Base-by-base conservation (phyloP, 2,329 filamentous ascomycete species). In the Exophiala sp. region DNA sequence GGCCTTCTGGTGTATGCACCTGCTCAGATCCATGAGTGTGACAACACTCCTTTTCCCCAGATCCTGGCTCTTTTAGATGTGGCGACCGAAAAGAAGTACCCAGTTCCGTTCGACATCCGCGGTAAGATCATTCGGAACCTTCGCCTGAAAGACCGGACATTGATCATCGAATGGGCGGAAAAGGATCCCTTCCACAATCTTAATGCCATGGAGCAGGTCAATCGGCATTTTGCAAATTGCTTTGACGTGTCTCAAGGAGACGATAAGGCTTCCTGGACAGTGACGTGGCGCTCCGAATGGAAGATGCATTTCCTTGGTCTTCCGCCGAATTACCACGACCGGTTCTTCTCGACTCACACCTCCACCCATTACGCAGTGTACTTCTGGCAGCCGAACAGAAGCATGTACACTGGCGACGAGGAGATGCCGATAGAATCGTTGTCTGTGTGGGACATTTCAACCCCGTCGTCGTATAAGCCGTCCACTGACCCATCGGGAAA, bases 111-210 rank as follows among this genome's bases (percentile, higher is more conserved):
- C 54, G 66, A 75, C 29, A 66, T 70, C 3, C 52, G 61, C 1
- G 68, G 67, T 6, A 80, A 74, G 56, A 70, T 77, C 27, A 66
- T 83, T 21, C 70, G 80, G 10, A 72, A 80, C 10, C 63, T 81
- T 2, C 72, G 80, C 11, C 66, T 83, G 2, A 71, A 73, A 24
- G 66, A 74, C 27, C 68, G 69, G 1, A 67, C 81, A n/a, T 66
- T 85, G n/a, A 60, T 83, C 14, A 66, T 84, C n/a, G 80, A 83
- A 61, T 83, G 80, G 80, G 79, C 77, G 43, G 77, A 81, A 59
- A 63, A 68, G 1, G 67, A 72, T 22, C 66, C 74, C 1, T 77
- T 73, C 53, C 73, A 78, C 61, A 71, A 73, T 62, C 63, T 77
- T 18, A 76, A 78, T 60, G 71, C 74, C 49, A 65, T 66, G 41